Conservation (phyloP, 225 moss, liverwort and hornwort genomes). For the Marchantia polymorpha region DNA sequence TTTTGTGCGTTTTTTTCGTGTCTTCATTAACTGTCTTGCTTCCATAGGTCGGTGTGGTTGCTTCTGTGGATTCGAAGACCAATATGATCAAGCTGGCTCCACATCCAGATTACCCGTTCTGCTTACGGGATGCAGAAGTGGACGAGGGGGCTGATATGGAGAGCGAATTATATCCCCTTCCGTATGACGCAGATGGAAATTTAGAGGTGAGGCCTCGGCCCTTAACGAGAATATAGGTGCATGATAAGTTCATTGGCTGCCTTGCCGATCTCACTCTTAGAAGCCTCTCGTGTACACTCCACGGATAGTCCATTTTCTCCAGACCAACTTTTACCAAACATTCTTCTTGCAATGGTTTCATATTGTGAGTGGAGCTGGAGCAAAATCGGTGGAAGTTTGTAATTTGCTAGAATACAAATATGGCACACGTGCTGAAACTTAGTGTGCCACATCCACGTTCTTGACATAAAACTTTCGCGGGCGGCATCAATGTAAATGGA, state of each 20-base stretch:
- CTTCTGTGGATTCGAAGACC: slow-evolving; percentile 30
- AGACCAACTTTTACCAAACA: no score
- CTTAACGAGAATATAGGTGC: background rate
- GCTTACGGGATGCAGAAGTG: slow-evolving; percentile 26
- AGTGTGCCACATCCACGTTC: no score
- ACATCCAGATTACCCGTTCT: slow-evolving; percentile 62
- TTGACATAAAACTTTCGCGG: no score
- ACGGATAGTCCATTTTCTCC: background rate
- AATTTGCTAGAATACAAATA: no score
- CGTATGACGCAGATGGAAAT: slow-evolving; percentile 65
- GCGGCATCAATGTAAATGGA: no score
- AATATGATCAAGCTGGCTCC: slow-evolving; percentile 51
- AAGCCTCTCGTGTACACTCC: background rate
- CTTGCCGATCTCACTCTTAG: background rate
- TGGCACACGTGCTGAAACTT: no score
- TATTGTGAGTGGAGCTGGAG: no score
- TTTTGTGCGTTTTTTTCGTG: background rate
- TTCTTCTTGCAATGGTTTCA: no score
- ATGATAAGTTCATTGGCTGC: no score
- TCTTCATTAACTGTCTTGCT: background rate
- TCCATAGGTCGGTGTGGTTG: slow-evolving; percentile 73
- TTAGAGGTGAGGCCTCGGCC: slow-evolving; percentile 51
- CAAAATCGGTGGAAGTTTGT: no score
- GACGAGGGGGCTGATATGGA: slow-evolving; percentile 34
- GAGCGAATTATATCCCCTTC: slow-evolving; percentile 46